A percentile compares a stretch with the other conserved stretches of the same genome.
phyloP scores from a whole-genome alignment of 169 alveolate genomes.

The Plasmodium gaboni region DNA sequence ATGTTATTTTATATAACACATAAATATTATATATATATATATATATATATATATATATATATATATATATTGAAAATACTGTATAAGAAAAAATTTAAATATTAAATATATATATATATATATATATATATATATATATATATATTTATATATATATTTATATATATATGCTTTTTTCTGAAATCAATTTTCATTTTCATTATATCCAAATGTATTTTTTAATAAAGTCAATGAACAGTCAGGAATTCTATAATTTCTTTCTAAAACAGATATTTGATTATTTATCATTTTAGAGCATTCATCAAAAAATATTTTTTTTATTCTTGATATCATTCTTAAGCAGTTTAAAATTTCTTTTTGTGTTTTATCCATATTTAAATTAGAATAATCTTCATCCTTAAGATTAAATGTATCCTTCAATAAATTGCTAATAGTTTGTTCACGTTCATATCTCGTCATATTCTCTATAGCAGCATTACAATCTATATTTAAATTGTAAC shows the following conservation, averaged over 20 bases:
- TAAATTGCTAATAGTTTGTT: constrained; percentile 19
- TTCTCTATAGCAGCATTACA: not conserved
- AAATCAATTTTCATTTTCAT: not conserved
- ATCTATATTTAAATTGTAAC: not conserved
- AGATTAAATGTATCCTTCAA: constrained; percentile 48
- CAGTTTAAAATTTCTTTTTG: constrained; percentile 65
- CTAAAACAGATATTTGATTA: constrained; percentile 51
- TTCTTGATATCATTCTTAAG: constrained; percentile 60
- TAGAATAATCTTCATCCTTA: constrained; percentile 33
- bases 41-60: not conserved
- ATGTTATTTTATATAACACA: no score
- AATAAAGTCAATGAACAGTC: constrained; percentile 41
- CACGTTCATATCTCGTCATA: not conserved
- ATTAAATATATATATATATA: constrained; percentile 11
- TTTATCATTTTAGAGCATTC: constrained; percentile 75
- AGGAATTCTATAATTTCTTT: constrained; percentile 69
- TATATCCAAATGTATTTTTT: constrained; percentile 48
- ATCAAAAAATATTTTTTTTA: constrained; percentile 64
- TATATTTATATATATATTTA: not conserved
- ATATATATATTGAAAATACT: not conserved
- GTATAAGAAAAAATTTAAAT: constrained; percentile 10
- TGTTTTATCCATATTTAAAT: constrained; percentile 22
- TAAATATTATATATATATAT: not conserved
- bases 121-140: not conserved
- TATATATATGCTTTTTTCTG: not conserved